These are phyloP conservation scores for Diaporthe sp. DNA, from an alignment of 2,329 filamentous ascomycete species.

Conservation along the genomic window DNA sequence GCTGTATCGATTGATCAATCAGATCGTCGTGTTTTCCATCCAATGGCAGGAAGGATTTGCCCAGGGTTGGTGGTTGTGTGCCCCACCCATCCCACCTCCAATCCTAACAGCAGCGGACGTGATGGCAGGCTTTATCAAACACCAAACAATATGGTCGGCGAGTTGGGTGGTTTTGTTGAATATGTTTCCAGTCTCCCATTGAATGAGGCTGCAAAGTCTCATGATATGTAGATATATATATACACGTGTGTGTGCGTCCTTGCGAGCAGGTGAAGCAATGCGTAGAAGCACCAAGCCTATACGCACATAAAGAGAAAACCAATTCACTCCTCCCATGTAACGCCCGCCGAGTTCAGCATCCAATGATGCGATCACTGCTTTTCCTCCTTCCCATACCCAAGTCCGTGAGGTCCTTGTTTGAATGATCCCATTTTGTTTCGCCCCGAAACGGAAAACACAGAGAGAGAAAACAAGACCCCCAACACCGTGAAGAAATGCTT, in stretches of 20 bases:
- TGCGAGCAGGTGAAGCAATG: background rate
- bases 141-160: background rate
- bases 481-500: slow-evolving; percentile 20
- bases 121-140: background rate
- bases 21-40: background rate
- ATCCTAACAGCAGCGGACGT: background rate
- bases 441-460: background rate
- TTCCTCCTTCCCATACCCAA: slow-evolving; percentile 3
- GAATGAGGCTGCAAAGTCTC: background rate
- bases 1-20: slow-evolving; percentile 1
- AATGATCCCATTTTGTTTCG: slow-evolving; percentile 14
- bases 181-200: background rate
- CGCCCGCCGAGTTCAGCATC: slow-evolving; percentile 10
- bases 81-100: slow-evolving; percentile 10
- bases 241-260: too few relatives aligned
- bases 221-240: background rate
- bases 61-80: background rate
- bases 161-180: background rate
- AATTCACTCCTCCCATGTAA: background rate
- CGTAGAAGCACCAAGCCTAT: background rate
- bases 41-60: background rate
- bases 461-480: background rate
- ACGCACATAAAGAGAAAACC: background rate
- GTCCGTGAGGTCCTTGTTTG: slow-evolving; percentile 25
- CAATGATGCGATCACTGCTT: slow-evolving; percentile 4